phyloP scores from a whole-genome alignment of 2,329 filamentous ascomycete species.

The Aureobasidium sp. region DNA sequence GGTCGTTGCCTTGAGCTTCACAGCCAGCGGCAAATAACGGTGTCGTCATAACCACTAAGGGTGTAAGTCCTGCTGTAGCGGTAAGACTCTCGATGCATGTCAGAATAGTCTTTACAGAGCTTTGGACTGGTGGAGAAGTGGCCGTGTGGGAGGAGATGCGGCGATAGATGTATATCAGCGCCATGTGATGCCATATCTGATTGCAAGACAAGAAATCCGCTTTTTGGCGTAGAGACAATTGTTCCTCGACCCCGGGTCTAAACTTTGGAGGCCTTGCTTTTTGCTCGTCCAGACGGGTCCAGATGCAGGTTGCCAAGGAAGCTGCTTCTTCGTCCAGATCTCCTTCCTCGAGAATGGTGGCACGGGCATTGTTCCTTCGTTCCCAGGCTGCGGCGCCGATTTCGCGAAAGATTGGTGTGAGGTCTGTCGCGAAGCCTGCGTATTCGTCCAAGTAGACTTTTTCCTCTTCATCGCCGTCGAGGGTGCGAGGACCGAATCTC shows the following conservation, averaged over 20 bases:
- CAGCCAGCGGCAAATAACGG: conserved; percentile 15
- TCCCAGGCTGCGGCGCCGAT: conserved; percentile 15
- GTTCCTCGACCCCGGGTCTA: conserved; percentile 4
- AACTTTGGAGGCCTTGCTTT: background rate
- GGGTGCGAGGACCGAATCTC: background rate
- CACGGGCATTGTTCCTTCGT: background rate
- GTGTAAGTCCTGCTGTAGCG: conserved; percentile 12
- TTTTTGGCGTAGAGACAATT: conserved; percentile 6
- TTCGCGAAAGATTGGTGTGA: conserved; percentile 11
- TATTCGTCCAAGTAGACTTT: conserved; percentile 16
- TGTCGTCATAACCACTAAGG: conserved; percentile 15
- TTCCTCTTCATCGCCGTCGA: conserved; percentile 4
- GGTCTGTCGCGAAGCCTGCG: conserved; percentile 14
- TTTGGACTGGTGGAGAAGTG: background rate
- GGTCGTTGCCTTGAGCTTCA: conserved; percentile 2
- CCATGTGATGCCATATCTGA: conserved; percentile 16
- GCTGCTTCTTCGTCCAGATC: conserved; percentile 13
- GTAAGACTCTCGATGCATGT: conserved; percentile 3
- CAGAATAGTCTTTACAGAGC: conserved; percentile 2
- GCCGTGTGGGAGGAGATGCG: conserved; percentile 1
- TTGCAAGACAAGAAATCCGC: conserved; percentile 9
- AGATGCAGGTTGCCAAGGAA: background rate
- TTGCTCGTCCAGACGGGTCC: background rate
- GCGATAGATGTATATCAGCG: conserved; percentile 14
- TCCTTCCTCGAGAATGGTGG: conserved; percentile 2